Evolutionary conservation across 768 basidiomycete genomes (phyloP), one percentile per base, ranked within the genome.

Genomic region (Mycena venus): DNA sequence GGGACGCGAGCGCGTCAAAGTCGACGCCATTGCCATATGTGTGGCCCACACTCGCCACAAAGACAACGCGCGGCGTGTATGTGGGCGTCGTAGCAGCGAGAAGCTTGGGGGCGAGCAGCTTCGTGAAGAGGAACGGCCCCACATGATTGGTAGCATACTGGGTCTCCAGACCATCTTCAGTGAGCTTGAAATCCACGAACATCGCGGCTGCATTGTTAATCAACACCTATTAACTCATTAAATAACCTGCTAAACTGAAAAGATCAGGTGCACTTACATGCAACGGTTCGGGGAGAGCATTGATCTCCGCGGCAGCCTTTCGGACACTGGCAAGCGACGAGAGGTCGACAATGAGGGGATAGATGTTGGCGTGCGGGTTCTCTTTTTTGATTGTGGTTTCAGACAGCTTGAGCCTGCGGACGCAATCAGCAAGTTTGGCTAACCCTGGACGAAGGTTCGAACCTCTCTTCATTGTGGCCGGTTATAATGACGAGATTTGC

Each of bases 91-190:
- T 25, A 38, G 69, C 36, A 5, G 69, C 69, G 47, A 70, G 42
- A 27, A 70, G 47, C 34, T 62, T 61, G 1, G 59, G 69, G 7
- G 25, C 17, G 47, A 70, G 42, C 23, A 70, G 59, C 34, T 62
- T 70, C 9, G 69, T 70, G 60, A 70, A 53, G 14, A 70, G 69
- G 47, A 70, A 70, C 2, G 59, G 69, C 9, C 69, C 60, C 32
- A 70, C 59, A 21, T 62, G 69, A 60, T 61, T 36, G 0, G 60
- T 51, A 0, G 59, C 27, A 4, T 36, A 7, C 11, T 70, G 69
- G 15, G 23, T 23, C 47, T 70, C 68, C 25, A 58, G 19, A 5
- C 40, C 32, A 59, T 70, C 68, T 21, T 27, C 42, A 7, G 58
- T 70, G 32, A 70, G 69, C 25, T 32, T 47, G 32, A 70, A 70